A percentile compares a stretch with the other conserved stretches of the same genome.
Evolutionary conservation across 768 basidiomycete genomes (phyloP).

Genomic region (Suillus paluster): DNA sequence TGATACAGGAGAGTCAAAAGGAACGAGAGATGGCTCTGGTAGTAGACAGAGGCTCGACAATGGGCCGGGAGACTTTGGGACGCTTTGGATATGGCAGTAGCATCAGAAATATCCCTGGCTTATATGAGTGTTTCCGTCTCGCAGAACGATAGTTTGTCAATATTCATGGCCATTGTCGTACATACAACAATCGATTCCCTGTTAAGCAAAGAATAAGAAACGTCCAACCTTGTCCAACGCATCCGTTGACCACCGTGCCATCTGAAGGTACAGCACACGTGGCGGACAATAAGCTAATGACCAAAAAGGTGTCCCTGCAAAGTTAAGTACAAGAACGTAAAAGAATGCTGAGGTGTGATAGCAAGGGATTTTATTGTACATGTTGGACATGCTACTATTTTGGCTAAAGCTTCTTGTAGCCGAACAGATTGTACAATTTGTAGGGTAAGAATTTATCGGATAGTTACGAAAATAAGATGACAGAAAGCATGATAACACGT

Average conservation of each 20-base stretch:
- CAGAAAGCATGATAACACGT: neutral
- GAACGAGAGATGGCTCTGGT: constrained; percentile 7
- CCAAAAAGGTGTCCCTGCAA: neutral
- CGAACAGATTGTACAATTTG: no score
- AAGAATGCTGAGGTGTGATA: neutral
- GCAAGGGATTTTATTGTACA: neutral
- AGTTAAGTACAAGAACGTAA: constrained; percentile 2
- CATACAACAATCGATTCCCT: neutral
- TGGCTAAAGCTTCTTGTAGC: no score
- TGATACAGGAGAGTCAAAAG: constrained; percentile 21
- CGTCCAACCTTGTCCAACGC: neutral
- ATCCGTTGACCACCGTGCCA: no score
- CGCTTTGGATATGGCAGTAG: constrained; percentile 1
- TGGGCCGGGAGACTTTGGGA: constrained; percentile 2
- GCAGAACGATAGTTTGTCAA: neutral
- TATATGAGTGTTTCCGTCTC: constrained; percentile 22
- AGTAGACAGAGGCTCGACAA: neutral
- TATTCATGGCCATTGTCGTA: constrained; percentile 22
- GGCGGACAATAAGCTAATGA: constrained; percentile 18
- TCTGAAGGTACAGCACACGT: neutral
- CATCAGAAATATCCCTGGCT: constrained; percentile 9
- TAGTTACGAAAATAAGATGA: neutral
- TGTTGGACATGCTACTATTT: neutral
- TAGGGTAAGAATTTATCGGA: neutral
- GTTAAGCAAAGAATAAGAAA: constrained; percentile 1